These are phyloP conservation scores for Penicillium sclerotigenum DNA, from an alignment of 2,329 filamentous ascomycete genomes.

Conservation along the genomic window DNA sequence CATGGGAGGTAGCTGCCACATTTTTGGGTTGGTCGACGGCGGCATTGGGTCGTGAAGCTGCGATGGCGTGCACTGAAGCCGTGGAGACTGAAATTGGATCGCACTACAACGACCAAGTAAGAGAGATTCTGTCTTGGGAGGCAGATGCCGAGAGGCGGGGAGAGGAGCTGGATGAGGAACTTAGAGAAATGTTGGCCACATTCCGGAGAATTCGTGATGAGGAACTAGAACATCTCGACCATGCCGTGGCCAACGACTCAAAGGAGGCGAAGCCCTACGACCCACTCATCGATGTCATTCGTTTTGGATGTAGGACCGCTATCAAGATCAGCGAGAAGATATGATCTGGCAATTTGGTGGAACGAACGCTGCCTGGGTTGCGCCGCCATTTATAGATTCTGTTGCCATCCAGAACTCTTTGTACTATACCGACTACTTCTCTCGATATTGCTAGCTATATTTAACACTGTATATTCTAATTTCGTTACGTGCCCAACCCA, in stretches of 20 bases:
- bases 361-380: not conserved
- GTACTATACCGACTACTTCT: constrained; percentile 3
- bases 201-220: constrained; percentile 86
- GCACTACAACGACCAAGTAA: constrained; percentile 92
- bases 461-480: constrained; percentile 1
- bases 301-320: constrained; percentile 83
- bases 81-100: constrained; percentile 97
- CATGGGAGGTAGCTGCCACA: constrained; percentile 80
- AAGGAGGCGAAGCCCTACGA: constrained; percentile 88
- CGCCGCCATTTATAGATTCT: not conserved
- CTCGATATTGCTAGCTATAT: not conserved
- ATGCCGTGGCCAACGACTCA: constrained; percentile 89
- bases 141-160: constrained; percentile 70
- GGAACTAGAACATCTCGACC: constrained; percentile 93
- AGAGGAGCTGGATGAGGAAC: constrained; percentile 75
- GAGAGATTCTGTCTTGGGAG: constrained; percentile 76
- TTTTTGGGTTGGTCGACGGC: constrained; percentile 87
- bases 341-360: constrained; percentile 20
- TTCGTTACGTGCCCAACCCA: not conserved
- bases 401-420: not conserved
- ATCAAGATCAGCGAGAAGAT: constrained; percentile 73
- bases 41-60: constrained; percentile 83
- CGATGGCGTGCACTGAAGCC: constrained; percentile 98
- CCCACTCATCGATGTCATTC: constrained; percentile 79
- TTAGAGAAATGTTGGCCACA: constrained; percentile 68